phyloP scores from a whole-genome alignment of 495 filamentous ascomycete genomes.

The Chaetomium tenue region DNA sequence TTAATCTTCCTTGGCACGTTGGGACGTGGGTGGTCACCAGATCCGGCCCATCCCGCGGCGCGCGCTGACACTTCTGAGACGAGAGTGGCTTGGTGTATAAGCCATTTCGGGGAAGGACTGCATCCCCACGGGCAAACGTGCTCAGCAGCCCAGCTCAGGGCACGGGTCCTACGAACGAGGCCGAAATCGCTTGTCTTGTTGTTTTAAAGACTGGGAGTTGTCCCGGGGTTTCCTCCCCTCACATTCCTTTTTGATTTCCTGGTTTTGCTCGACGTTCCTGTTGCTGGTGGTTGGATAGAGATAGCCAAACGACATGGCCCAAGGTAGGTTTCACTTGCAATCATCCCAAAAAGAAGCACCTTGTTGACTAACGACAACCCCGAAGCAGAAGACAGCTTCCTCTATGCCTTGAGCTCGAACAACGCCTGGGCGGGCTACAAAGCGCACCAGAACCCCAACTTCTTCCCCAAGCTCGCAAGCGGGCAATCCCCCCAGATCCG shows the following conservation, averaged over 20 bases:
- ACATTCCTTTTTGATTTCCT: not conserved
- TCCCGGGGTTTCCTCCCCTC: not conserved
- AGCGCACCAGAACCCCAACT: conserved; percentile 62
- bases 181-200: not conserved
- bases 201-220: not conserved
- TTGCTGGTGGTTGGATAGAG: not conserved
- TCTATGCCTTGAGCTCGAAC: conserved; percentile 61
- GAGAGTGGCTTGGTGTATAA: conserved; percentile 9
- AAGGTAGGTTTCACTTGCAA: not conserved
- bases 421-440: conserved; percentile 69
- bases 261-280: not conserved
- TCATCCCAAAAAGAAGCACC: not conserved
- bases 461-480: conserved; percentile 65
- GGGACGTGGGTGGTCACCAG: not conserved
- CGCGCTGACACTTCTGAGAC: not conserved
- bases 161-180: not conserved
- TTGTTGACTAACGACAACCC: not conserved
- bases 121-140: not conserved
- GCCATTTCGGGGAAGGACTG: conserved; percentile 5
- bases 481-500: conserved; percentile 73
- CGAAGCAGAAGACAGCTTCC: conserved; percentile 50
- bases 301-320: not conserved
- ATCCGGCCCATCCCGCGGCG: conserved; percentile 10
- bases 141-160: not conserved
- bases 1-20: not conserved